Evolutionary conservation across 371 early-diverging fungal genomes (phyloP).

Genomic region (Astathelohania contejeani): DNA sequence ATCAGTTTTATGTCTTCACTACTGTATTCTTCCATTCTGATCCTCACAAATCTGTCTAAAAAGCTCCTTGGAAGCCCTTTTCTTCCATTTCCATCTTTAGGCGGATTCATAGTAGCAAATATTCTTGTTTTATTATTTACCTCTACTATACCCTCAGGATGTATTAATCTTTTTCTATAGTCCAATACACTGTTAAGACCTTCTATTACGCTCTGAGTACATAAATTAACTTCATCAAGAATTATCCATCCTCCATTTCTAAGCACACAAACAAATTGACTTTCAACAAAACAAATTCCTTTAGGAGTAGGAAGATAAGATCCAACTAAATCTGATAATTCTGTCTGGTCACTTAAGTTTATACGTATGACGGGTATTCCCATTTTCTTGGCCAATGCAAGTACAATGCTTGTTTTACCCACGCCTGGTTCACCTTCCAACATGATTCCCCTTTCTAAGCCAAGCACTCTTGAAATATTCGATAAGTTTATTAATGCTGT

Average conservation of each 20-base stretch:
- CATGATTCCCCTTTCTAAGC: constrained; percentile 68
- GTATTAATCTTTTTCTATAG: constrained; percentile 79
- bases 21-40: constrained; percentile 59
- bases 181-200: constrained; percentile 95
- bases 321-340: constrained; percentile 94
- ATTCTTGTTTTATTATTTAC: constrained; percentile 54
- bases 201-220: constrained; percentile 93
- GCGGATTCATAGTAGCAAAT: constrained; percentile 95
- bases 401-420: constrained; percentile 85
- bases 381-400: constrained; percentile 63
- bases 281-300: constrained; percentile 53
- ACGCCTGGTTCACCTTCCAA: constrained; percentile 90
- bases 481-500: constrained; percentile 58
- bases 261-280: constrained; percentile 83
- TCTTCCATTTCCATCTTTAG: constrained; percentile 82
- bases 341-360: constrained; percentile 95
- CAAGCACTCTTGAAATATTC: constrained; percentile 70
- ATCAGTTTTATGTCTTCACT: constrained; percentile 39
- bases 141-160: constrained; percentile 57
- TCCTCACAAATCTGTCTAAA: constrained; percentile 83
- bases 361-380: constrained; percentile 68
- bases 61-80: constrained; percentile 94
- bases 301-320: constrained; percentile 28
- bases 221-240: constrained; percentile 94
- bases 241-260: constrained; percentile 86